phyloP scores from a whole-genome alignment of 73 alveolate genomes.

The Uronychia setigera region DNA sequence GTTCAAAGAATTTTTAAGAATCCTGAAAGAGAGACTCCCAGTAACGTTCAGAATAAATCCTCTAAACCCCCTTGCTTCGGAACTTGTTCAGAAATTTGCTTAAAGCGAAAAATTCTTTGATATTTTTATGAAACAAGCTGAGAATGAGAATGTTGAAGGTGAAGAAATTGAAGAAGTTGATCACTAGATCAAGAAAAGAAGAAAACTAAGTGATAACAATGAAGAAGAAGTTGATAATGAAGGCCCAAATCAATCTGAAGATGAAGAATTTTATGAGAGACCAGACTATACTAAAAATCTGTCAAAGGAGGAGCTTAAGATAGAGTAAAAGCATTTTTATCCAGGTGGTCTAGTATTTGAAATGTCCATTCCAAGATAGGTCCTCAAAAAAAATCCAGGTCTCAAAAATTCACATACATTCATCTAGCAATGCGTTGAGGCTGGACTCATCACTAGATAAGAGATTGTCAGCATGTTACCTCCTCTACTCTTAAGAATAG shows the following conservation, averaged over 20 bases:
- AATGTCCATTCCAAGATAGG: conserved; percentile 79
- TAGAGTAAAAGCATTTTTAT: conserved; percentile 60
- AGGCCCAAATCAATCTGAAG: no score
- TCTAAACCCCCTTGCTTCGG: conserved; percentile 21
- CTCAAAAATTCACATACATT: conserved; percentile 85
- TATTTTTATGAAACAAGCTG: conserved; percentile 21
- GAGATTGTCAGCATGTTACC: conserved; percentile 99
- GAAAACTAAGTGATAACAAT: conserved; percentile 42
- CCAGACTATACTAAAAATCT: conserved; percentile 37
- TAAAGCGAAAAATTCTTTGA: conserved; percentile 29
- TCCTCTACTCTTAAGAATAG: conserved; percentile 89
- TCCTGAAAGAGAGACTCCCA: conserved; percentile 73
- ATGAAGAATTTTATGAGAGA: conserved; percentile 47
- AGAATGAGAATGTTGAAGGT: conserved; percentile 32
- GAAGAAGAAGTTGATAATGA: conserved; percentile 35
- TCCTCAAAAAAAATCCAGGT: conserved; percentile 82
- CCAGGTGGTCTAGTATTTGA: conserved; percentile 90
- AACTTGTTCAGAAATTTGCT: conserved; percentile 30
- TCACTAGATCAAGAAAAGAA: conserved; percentile 48
- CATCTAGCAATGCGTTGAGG: conserved; percentile 82
- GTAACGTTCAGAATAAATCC: conserved; percentile 82
- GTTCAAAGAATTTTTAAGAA: conserved; percentile 55
- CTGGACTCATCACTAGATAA: conserved; percentile 95
- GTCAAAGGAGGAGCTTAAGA: conserved; percentile 51
- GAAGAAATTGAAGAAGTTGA: conserved; percentile 59